These are phyloP conservation scores for Nephelium lappaceum DNA, from an alignment of 345 rosid genomes.

Conservation along the genomic window DNA sequence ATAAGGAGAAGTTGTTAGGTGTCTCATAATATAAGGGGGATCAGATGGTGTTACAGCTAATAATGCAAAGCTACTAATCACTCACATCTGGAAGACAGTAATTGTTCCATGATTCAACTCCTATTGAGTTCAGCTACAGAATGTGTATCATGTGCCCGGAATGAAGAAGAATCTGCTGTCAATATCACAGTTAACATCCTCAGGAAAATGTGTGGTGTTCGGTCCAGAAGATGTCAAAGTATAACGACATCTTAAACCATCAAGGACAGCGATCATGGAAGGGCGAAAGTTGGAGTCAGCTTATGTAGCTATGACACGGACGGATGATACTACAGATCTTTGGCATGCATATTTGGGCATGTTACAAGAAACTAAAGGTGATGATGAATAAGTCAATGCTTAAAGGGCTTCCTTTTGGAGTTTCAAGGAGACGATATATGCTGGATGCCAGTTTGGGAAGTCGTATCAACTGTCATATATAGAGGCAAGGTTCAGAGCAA, in stretches of 20 bases:
- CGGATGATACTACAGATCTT: neutral
- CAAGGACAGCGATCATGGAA: neutral
- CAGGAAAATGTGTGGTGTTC: neutral
- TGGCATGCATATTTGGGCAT: neutral
- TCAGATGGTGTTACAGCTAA: neutral
- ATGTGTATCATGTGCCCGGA: neutral
- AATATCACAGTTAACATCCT: neutral
- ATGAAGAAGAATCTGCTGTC: neutral
- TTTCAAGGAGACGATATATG: too few relatives aligned
- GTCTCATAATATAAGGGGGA: neutral
- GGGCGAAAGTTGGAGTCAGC: neutral
- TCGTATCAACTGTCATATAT: too few relatives aligned
- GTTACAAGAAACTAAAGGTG: too few relatives aligned
- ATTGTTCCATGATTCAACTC: neutral
- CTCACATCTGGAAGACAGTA: neutral
- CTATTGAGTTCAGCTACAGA: neutral
- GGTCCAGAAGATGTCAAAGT: constrained; percentile 1
- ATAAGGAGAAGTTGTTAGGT: neutral
- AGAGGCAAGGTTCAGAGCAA: too few relatives aligned
- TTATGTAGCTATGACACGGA: constrained; percentile 3
- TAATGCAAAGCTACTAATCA: neutral
- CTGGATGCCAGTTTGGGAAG: too few relatives aligned
- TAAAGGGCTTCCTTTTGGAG: too few relatives aligned
- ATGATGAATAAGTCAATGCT: too few relatives aligned
- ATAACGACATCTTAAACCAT: neutral